Evolutionary conservation across 129 eudicot genomes (phyloP), one percentile per base, ranked within the genome.

Genomic region (Chrysanthemum lavandulifolium): DNA sequence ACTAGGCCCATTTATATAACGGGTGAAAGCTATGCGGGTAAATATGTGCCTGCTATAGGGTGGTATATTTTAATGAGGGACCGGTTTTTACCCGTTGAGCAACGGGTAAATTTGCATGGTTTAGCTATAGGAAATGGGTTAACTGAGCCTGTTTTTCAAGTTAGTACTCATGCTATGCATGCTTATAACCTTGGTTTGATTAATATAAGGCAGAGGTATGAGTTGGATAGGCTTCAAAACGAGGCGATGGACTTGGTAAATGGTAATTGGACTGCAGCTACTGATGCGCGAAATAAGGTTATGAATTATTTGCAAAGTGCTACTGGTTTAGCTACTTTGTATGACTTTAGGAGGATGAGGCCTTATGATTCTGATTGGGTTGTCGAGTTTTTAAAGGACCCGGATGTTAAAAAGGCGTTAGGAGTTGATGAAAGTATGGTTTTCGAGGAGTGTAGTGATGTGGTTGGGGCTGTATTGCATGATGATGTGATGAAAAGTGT

Each of bases 401-500:
- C 65, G 0, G 93, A 78, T 33, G 88, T 86, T 67, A 94, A 84
- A 69, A 73, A 47, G 75, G 84, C 83, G 5, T 78, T 94, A 40
- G 92, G 93, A 31, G 99, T 72, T 21, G 84, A 85, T 8, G 83
- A 76, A 36, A 79, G 89, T 2, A 76, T 81, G 54, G 87, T 81
- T 73, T 94, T 55, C 51, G 89, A 84, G 58, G 79, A n/a, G 50
- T 94, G 99, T 57, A 90, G 93, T 53, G 89, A 79, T 61, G 76
- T 54, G 5, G 99, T 90, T 58, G 83, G 76, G 3, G 71, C 74
- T 0, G 81, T 68, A 21, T 47, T 94, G 69, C 80, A 86, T 4
- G 92, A 64, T 3, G 99, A 94, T 73, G 93, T 94, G 78, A 94
- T 94, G 99, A 94, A 94, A 83, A 94, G 99, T 82, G 93, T 87